phyloP scores from a whole-genome alignment of 2,329 filamentous ascomycete genomes.

The Hypomyces perniciosus region DNA sequence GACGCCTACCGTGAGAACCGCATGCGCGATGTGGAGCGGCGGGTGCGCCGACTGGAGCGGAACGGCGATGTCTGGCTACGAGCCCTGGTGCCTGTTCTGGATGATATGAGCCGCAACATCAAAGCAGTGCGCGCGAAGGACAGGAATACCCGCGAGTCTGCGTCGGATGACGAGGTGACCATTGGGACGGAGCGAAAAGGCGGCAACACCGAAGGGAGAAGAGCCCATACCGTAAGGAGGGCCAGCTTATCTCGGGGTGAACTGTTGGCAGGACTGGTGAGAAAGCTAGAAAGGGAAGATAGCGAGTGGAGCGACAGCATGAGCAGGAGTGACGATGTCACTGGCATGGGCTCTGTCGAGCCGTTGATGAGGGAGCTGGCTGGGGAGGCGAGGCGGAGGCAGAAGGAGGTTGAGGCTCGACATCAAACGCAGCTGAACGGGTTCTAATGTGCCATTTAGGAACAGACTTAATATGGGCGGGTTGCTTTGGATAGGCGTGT shows the following conservation, averaged over 20 bases:
- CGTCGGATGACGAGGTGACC: slow-evolving; percentile 27
- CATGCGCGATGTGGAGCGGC: slow-evolving; percentile 41
- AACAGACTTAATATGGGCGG: neutral
- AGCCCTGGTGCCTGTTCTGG: slow-evolving; percentile 39
- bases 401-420: slow-evolving; percentile 4
- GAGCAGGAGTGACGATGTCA: slow-evolving; percentile 25
- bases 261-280: slow-evolving; percentile 25
- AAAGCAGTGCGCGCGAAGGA: slow-evolving; percentile 4
- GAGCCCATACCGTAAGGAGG: slow-evolving; percentile 15
- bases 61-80: slow-evolving; percentile 41
- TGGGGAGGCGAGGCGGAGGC: slow-evolving; percentile 21
- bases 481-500: too few relatives aligned
- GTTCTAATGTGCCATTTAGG: neutral
- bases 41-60: slow-evolving; percentile 40
- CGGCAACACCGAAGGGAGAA: slow-evolving; percentile 12
- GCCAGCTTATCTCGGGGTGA: slow-evolving; percentile 24
- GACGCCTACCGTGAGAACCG: slow-evolving; percentile 37
- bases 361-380: slow-evolving; percentile 41
- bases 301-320: slow-evolving; percentile 20
- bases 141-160: slow-evolving; percentile 21
- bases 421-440: neutral
- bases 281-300: slow-evolving; percentile 7
- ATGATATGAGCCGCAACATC: slow-evolving; percentile 36
- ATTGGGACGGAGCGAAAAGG: slow-evolving; percentile 8
- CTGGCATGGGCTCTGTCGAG: slow-evolving; percentile 36